phyloP scores from a whole-genome alignment of 495 filamentous ascomycete genomes.

The Penicillium argentinense region DNA sequence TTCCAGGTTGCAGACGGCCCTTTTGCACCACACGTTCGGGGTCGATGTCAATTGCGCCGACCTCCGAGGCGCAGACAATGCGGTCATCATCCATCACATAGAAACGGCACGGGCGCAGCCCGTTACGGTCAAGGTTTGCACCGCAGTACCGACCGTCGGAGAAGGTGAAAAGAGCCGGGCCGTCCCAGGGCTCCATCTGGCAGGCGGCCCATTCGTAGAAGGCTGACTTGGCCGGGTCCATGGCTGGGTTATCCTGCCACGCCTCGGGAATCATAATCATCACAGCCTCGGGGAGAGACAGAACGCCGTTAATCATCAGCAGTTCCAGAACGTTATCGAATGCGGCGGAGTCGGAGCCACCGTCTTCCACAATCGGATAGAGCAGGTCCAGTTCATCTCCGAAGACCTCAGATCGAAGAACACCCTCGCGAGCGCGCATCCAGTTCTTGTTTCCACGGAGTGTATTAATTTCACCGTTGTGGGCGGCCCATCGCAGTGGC shows the following conservation, averaged over 20 bases:
- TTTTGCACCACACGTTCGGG: conserved; percentile 92
- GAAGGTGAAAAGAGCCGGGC: conserved; percentile 96
- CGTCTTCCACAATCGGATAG: conserved; percentile 96
- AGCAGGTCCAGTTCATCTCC: conserved; percentile 88
- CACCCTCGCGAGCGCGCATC: conserved; percentile 98
- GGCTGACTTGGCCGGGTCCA: conserved; percentile 94
- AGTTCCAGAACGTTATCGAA: conserved; percentile 98
- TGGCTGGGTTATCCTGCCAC: conserved; percentile 91
- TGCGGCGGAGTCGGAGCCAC: conserved; percentile 95
- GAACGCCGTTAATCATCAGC: conserved; percentile 92
- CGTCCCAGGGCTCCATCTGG: conserved; percentile 99
- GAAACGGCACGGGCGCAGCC: conserved; percentile 94
- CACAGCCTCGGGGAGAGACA: conserved; percentile 94
- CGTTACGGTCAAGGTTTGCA: conserved; percentile 98
- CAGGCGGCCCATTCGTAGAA: conserved; percentile 99
- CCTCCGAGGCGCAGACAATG: conserved; percentile 97
- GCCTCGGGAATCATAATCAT: conserved; percentile 99
- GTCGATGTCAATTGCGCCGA: conserved; percentile 91
- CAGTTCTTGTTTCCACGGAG: conserved; percentile 99
- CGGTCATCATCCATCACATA: conserved; percentile 98
- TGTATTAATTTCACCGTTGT: conserved; percentile 99
- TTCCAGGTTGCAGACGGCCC: conserved; percentile 90
- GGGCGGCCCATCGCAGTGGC: conserved; percentile 93
- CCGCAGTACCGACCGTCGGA: conserved; percentile 97
- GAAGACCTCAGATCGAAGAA: conserved; percentile 91